Conservation (phyloP, 257 asterid genomes). For the Cruciata laevipes region DNA sequence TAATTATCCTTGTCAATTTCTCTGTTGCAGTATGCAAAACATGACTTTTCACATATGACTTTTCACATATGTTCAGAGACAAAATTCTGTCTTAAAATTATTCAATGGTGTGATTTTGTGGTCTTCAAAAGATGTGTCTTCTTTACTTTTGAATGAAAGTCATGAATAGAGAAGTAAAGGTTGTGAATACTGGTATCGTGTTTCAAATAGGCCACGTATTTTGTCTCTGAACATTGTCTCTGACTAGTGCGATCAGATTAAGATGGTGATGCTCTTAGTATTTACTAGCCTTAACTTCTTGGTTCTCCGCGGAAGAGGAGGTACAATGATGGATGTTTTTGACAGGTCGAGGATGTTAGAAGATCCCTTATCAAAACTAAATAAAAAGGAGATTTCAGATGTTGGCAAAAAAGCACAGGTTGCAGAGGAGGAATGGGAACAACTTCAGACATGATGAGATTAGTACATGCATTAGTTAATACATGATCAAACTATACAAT, state of each 20-base stretch:
- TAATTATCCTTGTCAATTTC: constrained; percentile 1
- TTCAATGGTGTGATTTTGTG: not conserved
- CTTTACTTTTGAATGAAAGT: too few relatives aligned
- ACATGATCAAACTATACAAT: not conserved
- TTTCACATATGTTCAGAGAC: too few relatives aligned
- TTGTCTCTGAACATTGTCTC: not conserved
- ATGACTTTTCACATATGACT: not conserved
- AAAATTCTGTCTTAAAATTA: too few relatives aligned
- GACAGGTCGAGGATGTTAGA: not conserved
- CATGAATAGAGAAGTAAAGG: too few relatives aligned
- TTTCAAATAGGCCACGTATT: too few relatives aligned
- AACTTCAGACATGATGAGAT: not conserved
- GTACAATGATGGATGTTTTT: not conserved
- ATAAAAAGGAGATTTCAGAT: not conserved
- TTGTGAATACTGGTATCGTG: too few relatives aligned
- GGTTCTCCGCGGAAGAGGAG: not conserved
- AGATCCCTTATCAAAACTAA: not conserved
- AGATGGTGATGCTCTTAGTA: not conserved
- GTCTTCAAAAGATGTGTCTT: not conserved
- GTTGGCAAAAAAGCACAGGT: not conserved
- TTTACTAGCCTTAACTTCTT: not conserved
- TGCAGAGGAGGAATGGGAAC: not conserved
- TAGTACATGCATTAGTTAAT: not conserved
- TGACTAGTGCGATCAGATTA: not conserved
- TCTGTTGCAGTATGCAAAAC: not conserved